Conservation (phyloP, 1,284 basidiomycete genomes). For the Paramarasmius palmivorus region DNA sequence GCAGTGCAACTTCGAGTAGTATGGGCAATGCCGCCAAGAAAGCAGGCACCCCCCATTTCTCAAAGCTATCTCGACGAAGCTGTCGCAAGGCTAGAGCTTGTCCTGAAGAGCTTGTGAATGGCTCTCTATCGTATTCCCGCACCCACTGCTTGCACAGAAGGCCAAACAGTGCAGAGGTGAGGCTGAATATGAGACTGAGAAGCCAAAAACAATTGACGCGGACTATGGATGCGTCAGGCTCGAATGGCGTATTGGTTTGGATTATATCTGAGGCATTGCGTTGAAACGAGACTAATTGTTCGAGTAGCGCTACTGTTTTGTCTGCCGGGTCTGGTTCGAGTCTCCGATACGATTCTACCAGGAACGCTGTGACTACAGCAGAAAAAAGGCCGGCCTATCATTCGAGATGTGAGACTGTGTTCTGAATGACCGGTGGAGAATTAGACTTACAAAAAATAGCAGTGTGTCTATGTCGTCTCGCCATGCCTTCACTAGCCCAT, state of each 20-base stretch:
- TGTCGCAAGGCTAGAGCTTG: background rate
- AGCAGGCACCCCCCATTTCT: background rate
- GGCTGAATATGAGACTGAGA: constrained; percentile 10
- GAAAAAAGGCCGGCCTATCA: constrained; percentile 1
- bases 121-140: constrained; percentile 7
- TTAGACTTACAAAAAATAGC: no score
- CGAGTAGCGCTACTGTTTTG: background rate
- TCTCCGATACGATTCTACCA: constrained; percentile 6
- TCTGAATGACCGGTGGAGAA: no score
- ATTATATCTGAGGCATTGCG: background rate
- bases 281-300: background rate
- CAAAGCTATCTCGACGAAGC: background rate
- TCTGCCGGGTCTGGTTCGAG: background rate
- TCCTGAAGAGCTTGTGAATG: background rate
- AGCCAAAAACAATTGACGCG: constrained; percentile 5
- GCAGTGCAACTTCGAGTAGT: constrained; percentile 1
- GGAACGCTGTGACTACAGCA: constrained; percentile 6
- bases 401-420: no score
- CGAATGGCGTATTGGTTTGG: background rate
- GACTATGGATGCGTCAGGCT: background rate
- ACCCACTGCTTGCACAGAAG: no score
- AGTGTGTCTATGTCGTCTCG: no score
- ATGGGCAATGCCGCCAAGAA: background rate
- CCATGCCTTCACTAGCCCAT: no score
- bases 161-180: constrained; percentile 5